Percentiles rank a stretch among this genome's conserved stretches.
These are phyloP conservation scores for Malassezia restricta DNA, from an alignment of 1,284 basidiomycete genomes.

Conservation along the genomic window DNA sequence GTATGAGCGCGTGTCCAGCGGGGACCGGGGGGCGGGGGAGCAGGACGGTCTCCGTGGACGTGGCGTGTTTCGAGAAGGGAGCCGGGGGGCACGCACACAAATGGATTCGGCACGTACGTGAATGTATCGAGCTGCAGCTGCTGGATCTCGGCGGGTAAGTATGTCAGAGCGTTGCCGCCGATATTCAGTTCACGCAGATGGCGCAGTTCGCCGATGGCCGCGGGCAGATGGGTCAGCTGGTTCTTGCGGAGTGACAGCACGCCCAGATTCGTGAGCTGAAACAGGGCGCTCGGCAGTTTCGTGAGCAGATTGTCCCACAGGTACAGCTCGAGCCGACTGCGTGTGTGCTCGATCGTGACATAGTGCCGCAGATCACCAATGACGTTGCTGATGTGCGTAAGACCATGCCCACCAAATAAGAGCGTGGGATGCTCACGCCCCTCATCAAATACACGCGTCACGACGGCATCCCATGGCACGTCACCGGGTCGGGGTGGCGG, in stretches of 20 bases:
- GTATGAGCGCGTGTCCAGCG: constrained; percentile 17
- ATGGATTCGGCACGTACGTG: constrained; percentile 39
- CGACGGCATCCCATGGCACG: constrained; percentile 9
- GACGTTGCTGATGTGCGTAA: constrained; percentile 14
- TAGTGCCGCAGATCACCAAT: constrained; percentile 23
- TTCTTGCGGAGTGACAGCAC: constrained; percentile 42
- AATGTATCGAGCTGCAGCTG: constrained; percentile 33
- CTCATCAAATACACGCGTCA: constrained; percentile 17
- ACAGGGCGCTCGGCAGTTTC: constrained; percentile 35
- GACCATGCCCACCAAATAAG: constrained; percentile 9
- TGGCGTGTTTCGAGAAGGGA: constrained; percentile 7
- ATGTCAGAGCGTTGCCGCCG: constrained; percentile 28
- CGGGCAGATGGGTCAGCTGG: constrained; percentile 30
- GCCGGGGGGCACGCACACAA: constrained; percentile 20
- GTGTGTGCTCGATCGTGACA: constrained; percentile 14
- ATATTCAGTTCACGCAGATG: constrained; percentile 37
- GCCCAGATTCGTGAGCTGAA: constrained; percentile 34
- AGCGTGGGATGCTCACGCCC: constrained; percentile 12
- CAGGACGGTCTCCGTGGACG: not conserved
- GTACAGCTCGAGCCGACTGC: constrained; percentile 13
- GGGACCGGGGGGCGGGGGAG: constrained; percentile 1
- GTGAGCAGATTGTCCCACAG: constrained; percentile 29
- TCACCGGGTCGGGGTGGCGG: not conserved
- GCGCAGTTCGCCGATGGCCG: constrained; percentile 35
- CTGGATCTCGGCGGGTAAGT: constrained; percentile 39